Conservation (phyloP, 2,329 filamentous ascomycete genomes). For the Conoideocrella luteorostrata region DNA sequence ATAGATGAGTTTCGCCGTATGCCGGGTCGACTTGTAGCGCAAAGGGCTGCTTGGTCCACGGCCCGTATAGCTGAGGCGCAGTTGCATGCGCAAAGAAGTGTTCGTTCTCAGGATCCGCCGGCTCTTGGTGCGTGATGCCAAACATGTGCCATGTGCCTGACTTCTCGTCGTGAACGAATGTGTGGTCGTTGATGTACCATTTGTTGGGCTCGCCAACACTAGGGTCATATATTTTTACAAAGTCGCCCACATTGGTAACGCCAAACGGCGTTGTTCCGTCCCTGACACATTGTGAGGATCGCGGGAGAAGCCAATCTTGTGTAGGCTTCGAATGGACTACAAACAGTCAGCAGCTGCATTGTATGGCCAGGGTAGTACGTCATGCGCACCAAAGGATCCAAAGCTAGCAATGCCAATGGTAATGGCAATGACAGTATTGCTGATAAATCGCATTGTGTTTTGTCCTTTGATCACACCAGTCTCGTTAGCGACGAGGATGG, state of each 20-base stretch:
- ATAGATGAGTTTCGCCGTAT: slow-evolving; percentile 1
- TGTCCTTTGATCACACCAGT: too few species aligned
- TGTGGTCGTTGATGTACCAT: slow-evolving; percentile 1
- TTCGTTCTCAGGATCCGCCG: not conserved
- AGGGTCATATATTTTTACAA: not conserved
- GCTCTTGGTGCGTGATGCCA: not conserved
- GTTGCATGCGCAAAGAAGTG: not conserved
- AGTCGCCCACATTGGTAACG: not conserved
- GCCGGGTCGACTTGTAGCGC: not conserved
- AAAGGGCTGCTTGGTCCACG: not conserved
- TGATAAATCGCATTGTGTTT: too few species aligned
- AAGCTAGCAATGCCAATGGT: too few species aligned
- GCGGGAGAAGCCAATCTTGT: not conserved
- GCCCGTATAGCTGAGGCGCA: not conserved
- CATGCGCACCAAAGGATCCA: too few species aligned
- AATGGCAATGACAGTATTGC: too few species aligned
- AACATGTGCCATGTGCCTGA: not conserved
- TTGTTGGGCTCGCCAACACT: not conserved
- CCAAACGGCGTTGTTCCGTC: not conserved
- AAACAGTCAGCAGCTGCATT: too few species aligned
- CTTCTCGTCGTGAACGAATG: not conserved
- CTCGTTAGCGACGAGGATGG: too few species aligned
- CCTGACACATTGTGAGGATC: not conserved
- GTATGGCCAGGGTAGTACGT: too few species aligned
- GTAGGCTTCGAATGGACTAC: not conserved